Evolutionary conservation across 495 filamentous ascomycete species (phyloP).

Genomic region (Hyaloscypha hepaticicola): DNA sequence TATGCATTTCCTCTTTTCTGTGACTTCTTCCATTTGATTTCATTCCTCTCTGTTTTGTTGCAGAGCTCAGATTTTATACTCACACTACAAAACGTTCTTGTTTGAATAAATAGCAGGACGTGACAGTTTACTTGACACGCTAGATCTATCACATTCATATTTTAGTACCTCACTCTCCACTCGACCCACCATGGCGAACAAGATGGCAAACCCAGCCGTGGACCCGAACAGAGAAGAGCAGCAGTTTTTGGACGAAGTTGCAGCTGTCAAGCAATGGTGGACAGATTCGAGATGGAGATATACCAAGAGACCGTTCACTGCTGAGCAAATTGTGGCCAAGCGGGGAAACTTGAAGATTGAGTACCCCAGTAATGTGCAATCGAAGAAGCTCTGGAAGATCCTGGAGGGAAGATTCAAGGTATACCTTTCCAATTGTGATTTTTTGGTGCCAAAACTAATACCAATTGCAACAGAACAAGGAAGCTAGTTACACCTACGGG

Average conservation of each 20-base stretch:
- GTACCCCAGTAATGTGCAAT: constrained; percentile 82
- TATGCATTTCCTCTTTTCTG: constrained; percentile 16
- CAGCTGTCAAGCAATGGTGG: constrained; percentile 93
- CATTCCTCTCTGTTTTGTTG: background rate
- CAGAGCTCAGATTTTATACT: background rate
- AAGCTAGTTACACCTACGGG: constrained; percentile 92
- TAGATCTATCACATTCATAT: background rate
- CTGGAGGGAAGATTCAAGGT: constrained; percentile 84
- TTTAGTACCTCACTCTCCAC: constrained; percentile 18
- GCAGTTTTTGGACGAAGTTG: constrained; percentile 75
- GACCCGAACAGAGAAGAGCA: constrained; percentile 75
- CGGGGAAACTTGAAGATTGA: constrained; percentile 87
- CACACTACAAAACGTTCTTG: background rate
- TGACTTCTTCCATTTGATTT: background rate
- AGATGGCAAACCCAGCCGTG: constrained; percentile 50
- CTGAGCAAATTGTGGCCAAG: constrained; percentile 96
- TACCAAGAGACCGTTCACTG: constrained; percentile 90
- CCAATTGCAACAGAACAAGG: constrained; percentile 57
- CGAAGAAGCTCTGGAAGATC: constrained; percentile 93
- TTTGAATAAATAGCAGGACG: background rate
- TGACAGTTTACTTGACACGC: background rate
- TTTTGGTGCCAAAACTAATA: constrained; percentile 4
- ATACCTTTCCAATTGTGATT: constrained; percentile 16
- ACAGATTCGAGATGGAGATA: constrained; percentile 84
- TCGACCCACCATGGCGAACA: constrained; percentile 39